Base-by-base conservation (phyloP, 768 basidiomycete species). In the Auriscalpium microsporum region DNA sequence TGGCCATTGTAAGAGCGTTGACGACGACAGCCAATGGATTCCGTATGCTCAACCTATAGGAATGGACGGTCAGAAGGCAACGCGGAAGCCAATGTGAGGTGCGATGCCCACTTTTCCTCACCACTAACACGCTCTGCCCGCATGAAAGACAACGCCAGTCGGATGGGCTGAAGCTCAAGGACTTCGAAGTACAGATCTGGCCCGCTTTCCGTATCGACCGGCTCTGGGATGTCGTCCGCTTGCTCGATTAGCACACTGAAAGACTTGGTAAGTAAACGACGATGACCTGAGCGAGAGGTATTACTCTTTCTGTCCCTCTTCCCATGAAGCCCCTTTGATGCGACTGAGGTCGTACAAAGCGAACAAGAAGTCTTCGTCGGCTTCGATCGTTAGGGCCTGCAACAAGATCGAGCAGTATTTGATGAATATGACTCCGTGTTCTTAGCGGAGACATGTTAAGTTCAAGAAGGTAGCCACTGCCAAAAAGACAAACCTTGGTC, bases 401-500 rank as follows among this genome's bases (percentile, higher is more conserved):
- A 99, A 73, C 13, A 99, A 73, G 51, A 98, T 80, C 2, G 94
- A 94, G 53, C 91, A 95, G 65, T 98, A 98, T 71, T 98, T 98
- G 73, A 99, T 78, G 68, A 96, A 98, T n/a, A 92, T 70, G 9
- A 99, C 96, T 16, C 96, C 96, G 61, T 98, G 96, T n/a, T 87
- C 96, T 99, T 53, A 44, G 11, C 49, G 50, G 47, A 45, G 28
- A 16, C 19, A 38, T 35, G 64, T 58, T 58, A 50, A 54, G 13
- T 11, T 44, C 9, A 52, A 33, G 19, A 51, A 44, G 48, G 40
- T 8, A 19, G 6, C 17, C 44, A 42, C 14, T 52, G 11, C 36
- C 4, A 7, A 13, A n/a, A 19, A 8, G 11, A 60, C 72, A 64
- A 58, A 92, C 95, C 90, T 78, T 92, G 82, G 66, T 98, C 95